phyloP scores from a whole-genome alignment of 176 grass and related monocot genomes.

The Hordeum marinum region DNA sequence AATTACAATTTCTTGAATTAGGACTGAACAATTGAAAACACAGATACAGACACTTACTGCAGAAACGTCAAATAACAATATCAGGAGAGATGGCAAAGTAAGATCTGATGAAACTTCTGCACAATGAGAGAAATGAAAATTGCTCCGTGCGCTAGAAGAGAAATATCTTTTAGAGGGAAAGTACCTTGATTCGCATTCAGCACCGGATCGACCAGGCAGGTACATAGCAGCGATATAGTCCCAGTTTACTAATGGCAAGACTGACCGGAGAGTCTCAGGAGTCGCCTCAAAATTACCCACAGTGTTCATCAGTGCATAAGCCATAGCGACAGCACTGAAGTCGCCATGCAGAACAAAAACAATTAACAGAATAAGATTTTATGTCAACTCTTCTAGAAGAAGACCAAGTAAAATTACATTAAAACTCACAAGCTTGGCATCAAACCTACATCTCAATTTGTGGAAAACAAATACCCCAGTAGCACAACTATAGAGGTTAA shows the following conservation, averaged over 20 bases:
- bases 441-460: conserved; percentile 2
- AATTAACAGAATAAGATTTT: background rate
- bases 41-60: background rate
- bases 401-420: conserved; percentile 12
- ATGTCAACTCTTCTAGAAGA: background rate
- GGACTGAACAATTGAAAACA: background rate
- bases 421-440: background rate
- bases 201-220: conserved; percentile 56
- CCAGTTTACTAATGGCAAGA: conserved; percentile 84
- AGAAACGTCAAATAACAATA: conserved; percentile 5
- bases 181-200: conserved; percentile 91
- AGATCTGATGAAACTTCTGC: background rate
- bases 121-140: background rate
- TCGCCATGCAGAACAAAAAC: conserved; percentile 46
- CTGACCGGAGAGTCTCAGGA: conserved; percentile 66
- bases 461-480: conserved; percentile 6
- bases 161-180: background rate
- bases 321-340: conserved; percentile 49
- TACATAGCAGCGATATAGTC: conserved; percentile 81
- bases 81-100: conserved; percentile 4
- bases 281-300: conserved; percentile 47
- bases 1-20: conserved; percentile 15
- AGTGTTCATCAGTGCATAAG: conserved; percentile 36
- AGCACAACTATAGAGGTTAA: background rate
- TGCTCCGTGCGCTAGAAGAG: background rate